Conservation (phyloP, 2,329 filamentous ascomycete species). For the Fulvia fulva region DNA sequence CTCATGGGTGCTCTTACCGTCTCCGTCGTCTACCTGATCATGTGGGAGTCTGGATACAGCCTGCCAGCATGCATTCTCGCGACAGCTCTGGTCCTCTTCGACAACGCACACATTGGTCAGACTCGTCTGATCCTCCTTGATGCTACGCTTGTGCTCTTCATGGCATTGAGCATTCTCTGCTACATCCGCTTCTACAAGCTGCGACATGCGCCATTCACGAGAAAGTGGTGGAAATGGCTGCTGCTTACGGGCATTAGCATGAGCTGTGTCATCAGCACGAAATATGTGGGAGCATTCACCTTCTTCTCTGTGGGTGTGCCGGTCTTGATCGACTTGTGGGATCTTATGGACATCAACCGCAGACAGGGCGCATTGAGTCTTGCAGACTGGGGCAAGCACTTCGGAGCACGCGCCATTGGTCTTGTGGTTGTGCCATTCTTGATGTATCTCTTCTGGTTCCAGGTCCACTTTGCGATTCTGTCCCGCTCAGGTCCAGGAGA, state of each 20-base stretch:
- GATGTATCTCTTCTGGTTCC: conserved; percentile 99
- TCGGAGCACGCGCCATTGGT: conserved; percentile 78
- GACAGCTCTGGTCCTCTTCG: conserved; percentile 80
- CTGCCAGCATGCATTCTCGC: conserved; percentile 87
- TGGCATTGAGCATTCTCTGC: conserved; percentile 88
- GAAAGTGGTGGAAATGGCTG: conserved; percentile 99
- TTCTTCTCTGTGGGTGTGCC: conserved; percentile 96
- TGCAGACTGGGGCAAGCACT: conserved; percentile 80
- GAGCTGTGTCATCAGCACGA: conserved; percentile 96
- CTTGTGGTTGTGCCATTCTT: conserved; percentile 89
- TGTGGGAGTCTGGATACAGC: conserved; percentile 99
- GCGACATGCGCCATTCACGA: conserved; percentile 79
- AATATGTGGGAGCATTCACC: conserved; percentile 94
- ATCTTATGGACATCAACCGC: conserved; percentile 83
- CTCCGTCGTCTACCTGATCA: conserved; percentile 90
- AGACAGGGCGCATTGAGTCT: conserved; percentile 76
- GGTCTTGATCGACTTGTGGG: conserved; percentile 92
- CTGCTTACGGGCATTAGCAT: conserved; percentile 89
- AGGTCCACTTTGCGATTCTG: conserved; percentile 93
- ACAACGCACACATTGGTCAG: conserved; percentile 97
- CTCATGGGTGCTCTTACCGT: conserved; percentile 89
- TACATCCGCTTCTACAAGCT: conserved; percentile 99
- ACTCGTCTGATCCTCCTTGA: conserved; percentile 92
- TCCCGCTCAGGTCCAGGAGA: conserved; percentile 87
- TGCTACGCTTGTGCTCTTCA: conserved; percentile 88